phyloP scores from a whole-genome alignment of 805 yeast species.

The Clavispora vitiphila region DNA sequence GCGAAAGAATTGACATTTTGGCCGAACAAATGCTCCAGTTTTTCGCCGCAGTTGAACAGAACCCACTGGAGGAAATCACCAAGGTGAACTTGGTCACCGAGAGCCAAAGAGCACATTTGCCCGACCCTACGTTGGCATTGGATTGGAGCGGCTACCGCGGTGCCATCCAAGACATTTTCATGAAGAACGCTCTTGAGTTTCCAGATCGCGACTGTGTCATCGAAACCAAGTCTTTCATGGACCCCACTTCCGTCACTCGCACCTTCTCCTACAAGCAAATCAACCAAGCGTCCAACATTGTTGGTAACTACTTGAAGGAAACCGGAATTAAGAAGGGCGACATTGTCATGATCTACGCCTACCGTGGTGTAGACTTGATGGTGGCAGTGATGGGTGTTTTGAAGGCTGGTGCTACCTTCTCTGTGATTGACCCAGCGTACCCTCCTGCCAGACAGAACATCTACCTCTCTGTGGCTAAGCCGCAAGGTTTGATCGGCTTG shows the following conservation, averaged over 20 bases:
- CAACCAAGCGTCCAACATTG: constrained; percentile 86
- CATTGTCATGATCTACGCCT: constrained; percentile 95
- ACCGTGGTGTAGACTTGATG: constrained; percentile 94
- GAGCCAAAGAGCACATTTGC: constrained; percentile 58
- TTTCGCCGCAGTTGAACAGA: constrained; percentile 27
- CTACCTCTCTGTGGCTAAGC: constrained; percentile 89
- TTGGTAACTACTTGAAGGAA: constrained; percentile 79
- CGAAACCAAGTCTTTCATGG: constrained; percentile 74
- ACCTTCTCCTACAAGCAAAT: constrained; percentile 82
- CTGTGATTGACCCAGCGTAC: constrained; percentile 98
- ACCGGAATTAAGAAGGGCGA: constrained; percentile 88
- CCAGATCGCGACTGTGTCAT: constrained; percentile 91
- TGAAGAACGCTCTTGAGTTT: constrained; percentile 72
- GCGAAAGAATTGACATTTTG: constrained; percentile 61
- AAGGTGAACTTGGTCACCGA: constrained; percentile 63
- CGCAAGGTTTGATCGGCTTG: constrained; percentile 83
- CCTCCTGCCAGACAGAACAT: constrained; percentile 97
- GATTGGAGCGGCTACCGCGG: constrained; percentile 93
- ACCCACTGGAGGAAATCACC: constrained; percentile 46
- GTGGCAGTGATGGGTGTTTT: constrained; percentile 96
- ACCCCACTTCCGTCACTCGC: constrained; percentile 53
- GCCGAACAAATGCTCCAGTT: constrained; percentile 70
- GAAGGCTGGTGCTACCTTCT: constrained; percentile 98
- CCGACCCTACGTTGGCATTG: constrained; percentile 81
- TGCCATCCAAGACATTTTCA: constrained; percentile 93